These are phyloP conservation scores for Phytophthora meadii DNA, from an alignment of 352 stramenopile genomes.

Conservation along the genomic window DNA sequence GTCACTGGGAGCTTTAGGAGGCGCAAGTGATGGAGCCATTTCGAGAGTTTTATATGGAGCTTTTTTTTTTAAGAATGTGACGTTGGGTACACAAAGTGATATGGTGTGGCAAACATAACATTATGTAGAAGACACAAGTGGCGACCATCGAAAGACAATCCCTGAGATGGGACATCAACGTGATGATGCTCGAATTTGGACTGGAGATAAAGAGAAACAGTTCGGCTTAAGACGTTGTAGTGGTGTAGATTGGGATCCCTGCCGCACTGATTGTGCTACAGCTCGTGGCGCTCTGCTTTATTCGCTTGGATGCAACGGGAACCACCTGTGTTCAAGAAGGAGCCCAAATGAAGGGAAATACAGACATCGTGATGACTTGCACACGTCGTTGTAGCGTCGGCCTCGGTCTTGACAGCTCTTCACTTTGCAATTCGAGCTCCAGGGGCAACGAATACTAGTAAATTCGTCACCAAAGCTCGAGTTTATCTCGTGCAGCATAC, in stretches of 20 bases:
- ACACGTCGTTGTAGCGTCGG: slow-evolving; percentile 4
- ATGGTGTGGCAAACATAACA: not conserved
- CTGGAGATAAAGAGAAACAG: too few relatives aligned
- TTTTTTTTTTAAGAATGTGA: slow-evolving; percentile 6
- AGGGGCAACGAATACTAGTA: slow-evolving; percentile 17
- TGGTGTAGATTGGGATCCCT: too few relatives aligned
- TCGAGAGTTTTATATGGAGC: not conserved
- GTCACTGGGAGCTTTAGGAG: slow-evolving; percentile 9
- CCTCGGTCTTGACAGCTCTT: slow-evolving; percentile 7
- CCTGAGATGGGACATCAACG: not conserved
- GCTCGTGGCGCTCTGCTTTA: not conserved
- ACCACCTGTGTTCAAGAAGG: not conserved
- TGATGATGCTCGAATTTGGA: too few relatives aligned
- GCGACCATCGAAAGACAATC: slow-evolving; percentile 17
- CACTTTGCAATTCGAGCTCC: slow-evolving; percentile 20
- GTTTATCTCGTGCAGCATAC: not conserved
- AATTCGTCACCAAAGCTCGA: not conserved
- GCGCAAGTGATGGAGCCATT: slow-evolving; percentile 18
- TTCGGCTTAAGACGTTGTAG: too few relatives aligned
- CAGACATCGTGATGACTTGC: not conserved
- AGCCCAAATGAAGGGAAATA: slow-evolving; percentile 21
- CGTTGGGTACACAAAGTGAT: not conserved
- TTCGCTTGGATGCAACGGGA: slow-evolving; percentile 6
- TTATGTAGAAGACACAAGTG: not conserved
- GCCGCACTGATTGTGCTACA: too few relatives aligned